These are phyloP conservation scores for Fusarium caatingaense DNA, from an alignment of 2,329 filamentous ascomycete species.

Conservation along the genomic window DNA sequence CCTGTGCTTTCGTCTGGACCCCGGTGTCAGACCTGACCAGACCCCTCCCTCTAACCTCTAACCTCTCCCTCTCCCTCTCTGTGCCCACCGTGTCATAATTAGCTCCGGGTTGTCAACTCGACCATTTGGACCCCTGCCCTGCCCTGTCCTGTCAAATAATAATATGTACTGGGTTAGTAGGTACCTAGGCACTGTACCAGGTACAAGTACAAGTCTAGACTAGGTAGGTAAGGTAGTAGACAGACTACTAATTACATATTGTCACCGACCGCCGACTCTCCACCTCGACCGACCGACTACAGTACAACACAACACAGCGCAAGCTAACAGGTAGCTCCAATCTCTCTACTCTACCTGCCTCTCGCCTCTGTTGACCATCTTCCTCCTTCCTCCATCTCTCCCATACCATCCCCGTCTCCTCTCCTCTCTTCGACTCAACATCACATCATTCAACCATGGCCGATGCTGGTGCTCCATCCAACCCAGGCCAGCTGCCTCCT, in stretches of 20 bases:
- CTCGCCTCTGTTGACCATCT: conserved; percentile 35
- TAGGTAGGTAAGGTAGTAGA: background rate
- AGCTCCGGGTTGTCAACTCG: conserved; percentile 31
- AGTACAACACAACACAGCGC: conserved; percentile 35
- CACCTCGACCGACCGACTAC: conserved; percentile 45
- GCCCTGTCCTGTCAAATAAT: conserved; percentile 44
- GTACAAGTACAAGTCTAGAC: conserved; percentile 18
- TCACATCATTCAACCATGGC: conserved; percentile 70
- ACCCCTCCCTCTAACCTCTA: conserved; percentile 3
- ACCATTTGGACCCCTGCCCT: conserved; percentile 39
- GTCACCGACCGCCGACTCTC: conserved; percentile 46
- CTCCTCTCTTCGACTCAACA: conserved; percentile 32
- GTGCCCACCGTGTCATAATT: conserved; percentile 37
- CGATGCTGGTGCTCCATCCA: conserved; percentile 74
- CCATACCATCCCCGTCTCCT: conserved; percentile 13
- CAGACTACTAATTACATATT: conserved; percentile 31
- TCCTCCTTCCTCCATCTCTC: background rate
- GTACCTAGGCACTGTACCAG: conserved; percentile 23
- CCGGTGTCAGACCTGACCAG: background rate
- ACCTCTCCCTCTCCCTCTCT: conserved; percentile 1
- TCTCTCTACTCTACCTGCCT: conserved; percentile 34
- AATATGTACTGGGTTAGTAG: background rate
- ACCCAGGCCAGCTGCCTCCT: conserved; percentile 74
- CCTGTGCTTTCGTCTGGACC: background rate
- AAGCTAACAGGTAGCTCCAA: conserved; percentile 45